phyloP scores from a whole-genome alignment of 345 rosid species.

The Gossypioides kirkii region DNA sequence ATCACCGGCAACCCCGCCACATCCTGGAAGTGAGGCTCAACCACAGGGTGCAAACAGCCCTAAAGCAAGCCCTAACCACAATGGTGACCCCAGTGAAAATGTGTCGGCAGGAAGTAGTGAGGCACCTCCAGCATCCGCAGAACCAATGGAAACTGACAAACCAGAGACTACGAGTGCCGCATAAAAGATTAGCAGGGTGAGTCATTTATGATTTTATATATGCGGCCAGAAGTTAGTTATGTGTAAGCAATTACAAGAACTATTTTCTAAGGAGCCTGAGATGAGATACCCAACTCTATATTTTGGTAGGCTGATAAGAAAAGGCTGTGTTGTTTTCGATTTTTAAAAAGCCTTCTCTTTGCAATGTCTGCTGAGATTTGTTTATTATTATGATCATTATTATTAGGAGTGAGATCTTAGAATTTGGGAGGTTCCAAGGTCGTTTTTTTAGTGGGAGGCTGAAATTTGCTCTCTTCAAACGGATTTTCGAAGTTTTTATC shows the following conservation, averaged over 20 bases:
- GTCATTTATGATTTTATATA: not conserved
- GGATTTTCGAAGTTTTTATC: not conserved
- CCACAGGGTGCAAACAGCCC: constrained; percentile 23
- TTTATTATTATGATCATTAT: not conserved
- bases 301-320: not conserved
- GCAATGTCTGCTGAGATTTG: constrained; percentile 15
- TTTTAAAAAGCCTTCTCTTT: constrained; percentile 17
- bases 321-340: constrained; percentile 1
- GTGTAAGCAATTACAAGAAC: constrained; percentile 6
- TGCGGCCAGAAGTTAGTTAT: constrained; percentile 13
- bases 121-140: constrained; percentile 39
- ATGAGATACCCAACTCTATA: constrained; percentile 2
- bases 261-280: constrained; percentile 2
- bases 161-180: constrained; percentile 35
- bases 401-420: constrained; percentile 15
- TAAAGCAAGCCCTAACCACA: constrained; percentile 12
- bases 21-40: constrained; percentile 40
- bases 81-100: constrained; percentile 15
- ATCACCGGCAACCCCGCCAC: constrained; percentile 43
- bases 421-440: not conserved
- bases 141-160: constrained; percentile 77
- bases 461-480: not conserved
- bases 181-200: constrained; percentile 9
- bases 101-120: constrained; percentile 30
- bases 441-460: not conserved